Evolutionary conservation across 805 yeast species (phyloP).

Genomic region (Lachancea sp.): DNA sequence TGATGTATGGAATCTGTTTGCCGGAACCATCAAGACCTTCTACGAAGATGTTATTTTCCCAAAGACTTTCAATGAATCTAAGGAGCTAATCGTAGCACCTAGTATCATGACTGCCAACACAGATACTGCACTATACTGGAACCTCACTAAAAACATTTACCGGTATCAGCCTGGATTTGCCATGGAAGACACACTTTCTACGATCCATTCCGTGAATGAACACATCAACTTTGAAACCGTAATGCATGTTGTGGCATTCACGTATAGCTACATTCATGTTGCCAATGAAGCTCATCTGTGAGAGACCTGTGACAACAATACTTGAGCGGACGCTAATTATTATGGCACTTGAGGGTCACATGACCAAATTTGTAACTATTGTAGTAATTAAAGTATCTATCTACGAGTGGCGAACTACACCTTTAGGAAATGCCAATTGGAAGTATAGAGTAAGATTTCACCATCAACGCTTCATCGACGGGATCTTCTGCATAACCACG

Average conservation of each 20-base stretch:
- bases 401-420: no score
- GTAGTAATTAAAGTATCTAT: no score
- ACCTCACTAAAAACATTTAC: constrained; percentile 52
- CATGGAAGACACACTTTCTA: constrained; percentile 16
- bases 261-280: constrained; percentile 20
- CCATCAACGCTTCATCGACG: no score
- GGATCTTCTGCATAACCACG: no score
- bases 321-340: background rate
- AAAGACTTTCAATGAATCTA: constrained; percentile 10
- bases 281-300: constrained; percentile 3
- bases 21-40: constrained; percentile 58
- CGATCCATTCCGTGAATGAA: constrained; percentile 23
- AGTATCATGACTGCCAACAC: constrained; percentile 63
- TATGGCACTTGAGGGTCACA: background rate
- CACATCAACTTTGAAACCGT: constrained; percentile 21
- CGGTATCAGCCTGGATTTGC: constrained; percentile 47
- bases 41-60: constrained; percentile 44
- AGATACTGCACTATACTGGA: constrained; percentile 64
- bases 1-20: constrained; percentile 48
- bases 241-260: constrained; percentile 20
- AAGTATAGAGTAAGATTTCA: no score
- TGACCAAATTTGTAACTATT: no score
- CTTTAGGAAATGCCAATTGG: no score
- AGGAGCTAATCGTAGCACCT: constrained; percentile 42
- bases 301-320: background rate